Percentiles rank a stretch among this genome's conserved stretches.
These are phyloP conservation scores for Soucietia sequanensis DNA, from an alignment of 805 yeast genomes.

Conservation along the genomic window DNA sequence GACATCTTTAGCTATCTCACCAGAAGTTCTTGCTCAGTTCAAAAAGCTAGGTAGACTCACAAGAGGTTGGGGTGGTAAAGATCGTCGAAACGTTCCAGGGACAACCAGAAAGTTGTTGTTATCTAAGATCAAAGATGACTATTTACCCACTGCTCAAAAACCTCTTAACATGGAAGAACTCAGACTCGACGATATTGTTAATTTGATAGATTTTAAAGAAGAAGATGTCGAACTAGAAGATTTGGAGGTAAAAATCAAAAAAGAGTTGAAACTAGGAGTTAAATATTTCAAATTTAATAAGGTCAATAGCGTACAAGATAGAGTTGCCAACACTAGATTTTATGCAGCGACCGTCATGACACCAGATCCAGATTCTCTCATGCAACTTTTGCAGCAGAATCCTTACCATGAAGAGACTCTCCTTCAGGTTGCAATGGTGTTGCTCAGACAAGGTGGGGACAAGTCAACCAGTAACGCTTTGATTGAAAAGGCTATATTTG, in stretches of 20 bases:
- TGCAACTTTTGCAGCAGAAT: constrained; percentile 52
- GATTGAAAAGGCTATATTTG: constrained; percentile 73
- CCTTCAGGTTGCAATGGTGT: constrained; percentile 73
- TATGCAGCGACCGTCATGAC: constrained; percentile 64
- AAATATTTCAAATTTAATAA: constrained; percentile 58
- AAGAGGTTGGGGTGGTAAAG: constrained; percentile 84
- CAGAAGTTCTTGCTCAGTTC: constrained; percentile 65
- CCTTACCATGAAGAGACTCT: constrained; percentile 80
- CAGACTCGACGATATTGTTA: constrained; percentile 34
- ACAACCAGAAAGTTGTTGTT: constrained; percentile 63
- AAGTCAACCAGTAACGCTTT: constrained; percentile 69
- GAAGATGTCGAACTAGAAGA: constrained; percentile 25
- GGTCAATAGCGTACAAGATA: constrained; percentile 23
- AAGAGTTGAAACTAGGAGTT: constrained; percentile 42
- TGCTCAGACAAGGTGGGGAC: constrained; percentile 72
- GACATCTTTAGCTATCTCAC: constrained; percentile 66
- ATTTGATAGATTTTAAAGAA: constrained; percentile 33
- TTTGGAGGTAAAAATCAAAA: constrained; percentile 28
- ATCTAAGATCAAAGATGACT: constrained; percentile 75
- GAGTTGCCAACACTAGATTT: constrained; percentile 48
- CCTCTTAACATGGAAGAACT: constrained; percentile 62
- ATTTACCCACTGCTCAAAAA: constrained; percentile 68
- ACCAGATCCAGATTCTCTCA: constrained; percentile 78
- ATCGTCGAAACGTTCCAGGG: constrained; percentile 72
- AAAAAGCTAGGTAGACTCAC: constrained; percentile 56